Percentiles rank a stretch among this genome's conserved stretches.
Evolutionary conservation across 2,329 filamentous ascomycete species (phyloP).

Genomic region (Colletotrichum spinosum): DNA sequence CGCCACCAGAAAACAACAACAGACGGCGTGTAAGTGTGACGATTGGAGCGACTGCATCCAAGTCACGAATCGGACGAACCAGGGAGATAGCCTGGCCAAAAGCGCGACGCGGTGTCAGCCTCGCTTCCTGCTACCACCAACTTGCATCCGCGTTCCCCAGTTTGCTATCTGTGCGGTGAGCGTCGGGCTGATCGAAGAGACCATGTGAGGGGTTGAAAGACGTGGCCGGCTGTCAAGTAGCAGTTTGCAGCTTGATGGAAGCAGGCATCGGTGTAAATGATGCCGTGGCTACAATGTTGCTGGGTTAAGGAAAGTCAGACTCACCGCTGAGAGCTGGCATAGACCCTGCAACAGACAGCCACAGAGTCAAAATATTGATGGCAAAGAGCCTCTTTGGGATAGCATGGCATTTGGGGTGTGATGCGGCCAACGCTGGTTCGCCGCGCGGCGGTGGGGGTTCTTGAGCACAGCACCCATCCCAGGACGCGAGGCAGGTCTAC

Average conservation of each 20-base stretch:
- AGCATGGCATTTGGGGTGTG: constrained; percentile 12
- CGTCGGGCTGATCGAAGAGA: constrained; percentile 8
- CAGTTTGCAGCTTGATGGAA: constrained; percentile 15
- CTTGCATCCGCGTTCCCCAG: too few relatives aligned
- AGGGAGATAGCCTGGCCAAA: neutral
- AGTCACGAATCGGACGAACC: constrained; percentile 19
- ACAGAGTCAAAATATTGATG: constrained; percentile 22
- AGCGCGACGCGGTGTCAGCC: constrained; percentile 9
- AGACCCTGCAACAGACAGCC: constrained; percentile 13
- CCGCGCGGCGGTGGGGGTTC: constrained; percentile 5
- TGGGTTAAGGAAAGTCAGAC: constrained; percentile 1
- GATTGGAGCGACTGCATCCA: constrained; percentile 5
- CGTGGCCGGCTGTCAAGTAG: constrained; percentile 22
- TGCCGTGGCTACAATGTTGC: constrained; percentile 16
- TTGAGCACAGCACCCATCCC: neutral
- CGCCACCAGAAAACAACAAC: constrained; percentile 14
- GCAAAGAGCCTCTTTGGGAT: constrained; percentile 30
- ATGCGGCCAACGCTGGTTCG: constrained; percentile 10
- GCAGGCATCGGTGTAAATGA: constrained; percentile 29
- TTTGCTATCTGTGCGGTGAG: neutral
- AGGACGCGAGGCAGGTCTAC: constrained; percentile 3
- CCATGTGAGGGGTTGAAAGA: neutral
- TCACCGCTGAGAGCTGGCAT: constrained; percentile 15
- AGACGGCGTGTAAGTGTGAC: neutral
- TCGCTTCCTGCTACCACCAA: neutral